Percentiles rank a stretch among this genome's conserved stretches.
These are phyloP conservation scores for Puya raimondii DNA, from an alignment of 176 grass and related monocot species.

Conservation along the genomic window DNA sequence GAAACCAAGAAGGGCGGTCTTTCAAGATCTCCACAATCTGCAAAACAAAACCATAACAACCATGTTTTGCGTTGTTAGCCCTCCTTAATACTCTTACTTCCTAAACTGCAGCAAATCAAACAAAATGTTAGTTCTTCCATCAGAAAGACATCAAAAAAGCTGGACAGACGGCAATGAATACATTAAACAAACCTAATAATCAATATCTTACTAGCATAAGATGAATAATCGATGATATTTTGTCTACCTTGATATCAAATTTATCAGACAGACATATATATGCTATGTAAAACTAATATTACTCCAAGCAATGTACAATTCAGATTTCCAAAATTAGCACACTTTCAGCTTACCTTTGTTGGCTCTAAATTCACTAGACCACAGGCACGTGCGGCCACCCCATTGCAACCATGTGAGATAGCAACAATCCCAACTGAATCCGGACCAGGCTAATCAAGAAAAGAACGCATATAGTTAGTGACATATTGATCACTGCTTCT, in stretches of 20 bases:
- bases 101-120: neutral
- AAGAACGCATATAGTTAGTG: neutral
- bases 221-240: neutral
- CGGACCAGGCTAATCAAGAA: conserved; percentile 85
- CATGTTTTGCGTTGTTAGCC: neutral
- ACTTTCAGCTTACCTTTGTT: conserved; percentile 44
- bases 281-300: neutral
- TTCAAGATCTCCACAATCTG: conserved; percentile 89
- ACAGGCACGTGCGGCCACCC: conserved; percentile 95
- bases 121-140: neutral
- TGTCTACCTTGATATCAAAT: neutral
- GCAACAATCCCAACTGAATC: conserved; percentile 97
- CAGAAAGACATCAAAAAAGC: neutral
- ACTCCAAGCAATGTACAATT: neutral
- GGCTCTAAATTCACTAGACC: conserved; percentile 98
- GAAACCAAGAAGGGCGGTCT: conserved; percentile 86
- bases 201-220: neutral
- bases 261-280: neutral
- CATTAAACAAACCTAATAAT: neutral
- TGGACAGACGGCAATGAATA: neutral
- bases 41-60: conserved; percentile 12
- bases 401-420: conserved; percentile 85
- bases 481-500: neutral
- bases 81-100: too few relatives aligned
- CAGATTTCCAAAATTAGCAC: neutral